Percentiles rank a stretch among this genome's conserved stretches.
Conservation (phyloP, 1,284 basidiomycete genomes). For the Cryptococcus hybrid region DNA sequence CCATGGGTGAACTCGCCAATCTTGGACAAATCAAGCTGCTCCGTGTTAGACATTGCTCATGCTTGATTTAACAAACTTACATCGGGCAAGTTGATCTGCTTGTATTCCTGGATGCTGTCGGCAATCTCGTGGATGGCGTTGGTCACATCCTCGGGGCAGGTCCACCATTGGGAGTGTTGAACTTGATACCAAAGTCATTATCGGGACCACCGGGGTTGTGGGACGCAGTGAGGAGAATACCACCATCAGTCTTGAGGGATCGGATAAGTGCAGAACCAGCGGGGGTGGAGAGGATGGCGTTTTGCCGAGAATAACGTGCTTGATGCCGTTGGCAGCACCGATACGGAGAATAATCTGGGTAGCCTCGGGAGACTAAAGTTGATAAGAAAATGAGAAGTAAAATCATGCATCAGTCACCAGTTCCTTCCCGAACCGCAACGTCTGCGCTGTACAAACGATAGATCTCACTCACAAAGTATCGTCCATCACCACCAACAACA, state of each 20-base stretch:
- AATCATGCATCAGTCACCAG: not conserved
- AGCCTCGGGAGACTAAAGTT: conserved; percentile 63
- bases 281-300: conserved; percentile 92
- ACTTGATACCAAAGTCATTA: conserved; percentile 99
- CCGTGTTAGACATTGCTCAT: not conserved
- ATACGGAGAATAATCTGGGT: conserved; percentile 89
- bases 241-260: conserved; percentile 92
- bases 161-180: conserved; percentile 95
- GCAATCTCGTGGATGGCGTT: conserved; percentile 91
- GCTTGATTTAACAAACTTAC: conserved; percentile 54
- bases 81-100: conserved; percentile 72
- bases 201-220: conserved; percentile 98
- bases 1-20: conserved; percentile 78
- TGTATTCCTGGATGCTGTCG: conserved; percentile 82
- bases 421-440: not conserved
- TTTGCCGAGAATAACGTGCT: conserved; percentile 86
- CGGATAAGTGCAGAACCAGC: conserved; percentile 95
- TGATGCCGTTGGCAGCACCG: conserved; percentile 85
- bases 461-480: conserved; percentile 62
- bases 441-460: not conserved
- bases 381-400: not conserved
- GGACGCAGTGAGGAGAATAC: conserved; percentile 95
- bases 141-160: conserved; percentile 92
- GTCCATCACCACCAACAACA: conserved; percentile 96
- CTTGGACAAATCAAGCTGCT: conserved; percentile 80